Conservation (phyloP, 2,329 filamentous ascomycete genomes). For the Penicillium sumatraense region DNA sequence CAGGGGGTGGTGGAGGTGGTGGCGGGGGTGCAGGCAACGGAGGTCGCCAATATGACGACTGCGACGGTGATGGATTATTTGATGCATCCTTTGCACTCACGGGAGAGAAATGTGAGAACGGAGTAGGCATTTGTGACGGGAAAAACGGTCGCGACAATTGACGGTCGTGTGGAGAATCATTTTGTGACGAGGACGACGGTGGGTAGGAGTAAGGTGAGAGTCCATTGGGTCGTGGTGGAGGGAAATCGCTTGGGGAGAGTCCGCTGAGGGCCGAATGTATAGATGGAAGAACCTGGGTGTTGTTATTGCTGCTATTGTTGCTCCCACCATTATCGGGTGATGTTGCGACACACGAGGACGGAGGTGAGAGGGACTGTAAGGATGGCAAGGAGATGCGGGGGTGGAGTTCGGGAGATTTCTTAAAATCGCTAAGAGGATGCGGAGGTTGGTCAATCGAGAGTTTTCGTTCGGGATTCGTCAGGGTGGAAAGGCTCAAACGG, state of each 20-base stretch:
- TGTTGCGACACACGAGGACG: conserved; percentile 35
- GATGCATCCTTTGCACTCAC: conserved; percentile 43
- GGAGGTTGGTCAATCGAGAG: conserved; percentile 10
- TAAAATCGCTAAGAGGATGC: conserved; percentile 35
- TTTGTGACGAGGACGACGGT: conserved; percentile 31
- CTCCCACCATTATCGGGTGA: conserved; percentile 35
- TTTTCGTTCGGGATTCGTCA: conserved; percentile 5
- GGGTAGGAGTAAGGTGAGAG: conserved; percentile 31
- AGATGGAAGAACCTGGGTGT: conserved; percentile 45
- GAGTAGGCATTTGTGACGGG: conserved; percentile 37
- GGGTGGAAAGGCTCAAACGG: neutral
- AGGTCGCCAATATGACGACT: conserved; percentile 34
- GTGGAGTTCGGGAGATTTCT: conserved; percentile 36
- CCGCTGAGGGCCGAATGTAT: conserved; percentile 44
- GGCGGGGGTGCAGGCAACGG: conserved; percentile 3
- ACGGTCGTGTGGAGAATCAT: conserved; percentile 35
- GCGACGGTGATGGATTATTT: conserved; percentile 40
- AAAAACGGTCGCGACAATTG: conserved; percentile 35
- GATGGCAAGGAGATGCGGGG: conserved; percentile 43
- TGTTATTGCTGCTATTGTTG: conserved; percentile 11
- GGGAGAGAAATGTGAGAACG: conserved; percentile 44
- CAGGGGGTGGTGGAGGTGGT: conserved; percentile 12
- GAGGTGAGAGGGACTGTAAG: conserved; percentile 38
- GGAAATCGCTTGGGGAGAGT: conserved; percentile 36
- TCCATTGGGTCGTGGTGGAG: conserved; percentile 28